These are phyloP conservation scores for Silene conica DNA, from an alignment of 148 eudicot genomes.

Conservation along the genomic window DNA sequence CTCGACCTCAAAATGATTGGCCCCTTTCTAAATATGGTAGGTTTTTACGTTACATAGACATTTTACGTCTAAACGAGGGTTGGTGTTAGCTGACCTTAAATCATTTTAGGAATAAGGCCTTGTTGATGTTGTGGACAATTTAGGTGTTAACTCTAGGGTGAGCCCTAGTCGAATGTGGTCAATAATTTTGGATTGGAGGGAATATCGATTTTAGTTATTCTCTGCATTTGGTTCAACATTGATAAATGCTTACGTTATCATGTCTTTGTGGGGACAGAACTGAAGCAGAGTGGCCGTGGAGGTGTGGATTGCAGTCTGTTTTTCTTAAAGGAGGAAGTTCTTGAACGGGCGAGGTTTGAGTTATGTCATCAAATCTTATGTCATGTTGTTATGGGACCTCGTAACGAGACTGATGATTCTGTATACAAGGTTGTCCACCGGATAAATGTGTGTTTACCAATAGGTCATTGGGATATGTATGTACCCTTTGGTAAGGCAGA, in stretches of 20 bases:
- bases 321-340: neutral
- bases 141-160: neutral
- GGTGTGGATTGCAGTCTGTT: neutral
- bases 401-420: constrained; percentile 1
- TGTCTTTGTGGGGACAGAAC: constrained; percentile 14
- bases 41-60: neutral
- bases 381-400: constrained; percentile 20
- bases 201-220: neutral
- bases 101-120: neutral
- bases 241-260: neutral
- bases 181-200: neutral
- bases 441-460: neutral
- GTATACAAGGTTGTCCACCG: neutral
- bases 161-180: neutral
- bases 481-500: constrained; percentile 34
- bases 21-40: neutral
- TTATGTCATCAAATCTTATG: neutral
- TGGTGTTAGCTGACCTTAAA: neutral
- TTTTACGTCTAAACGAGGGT: neutral
- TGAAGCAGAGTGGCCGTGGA: neutral
- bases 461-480: constrained; percentile 29
- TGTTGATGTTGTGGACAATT: neutral
- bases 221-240: neutral
- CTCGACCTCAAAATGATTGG: neutral
- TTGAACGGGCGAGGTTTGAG: neutral